phyloP scores from a whole-genome alignment of 345 rosid genomes.

The Brassica rapa region DNA sequence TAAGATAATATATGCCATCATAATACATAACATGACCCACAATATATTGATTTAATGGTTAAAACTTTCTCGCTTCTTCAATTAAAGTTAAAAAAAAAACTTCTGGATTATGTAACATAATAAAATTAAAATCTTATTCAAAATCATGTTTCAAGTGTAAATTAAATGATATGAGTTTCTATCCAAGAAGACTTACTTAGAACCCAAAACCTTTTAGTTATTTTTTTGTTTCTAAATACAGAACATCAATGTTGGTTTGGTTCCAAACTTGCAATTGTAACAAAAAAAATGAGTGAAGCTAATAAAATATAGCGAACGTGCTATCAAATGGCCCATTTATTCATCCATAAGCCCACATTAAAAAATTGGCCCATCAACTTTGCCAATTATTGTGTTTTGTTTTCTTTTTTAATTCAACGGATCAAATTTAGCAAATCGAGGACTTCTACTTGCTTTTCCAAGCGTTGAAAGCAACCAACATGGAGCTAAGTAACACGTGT shows the following conservation, averaged over 20 bases:
- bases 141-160: background rate
- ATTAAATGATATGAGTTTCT: background rate
- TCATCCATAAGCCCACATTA: background rate
- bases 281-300: background rate
- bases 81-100: too few relatives aligned
- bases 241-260: background rate
- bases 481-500: background rate
- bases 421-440: background rate
- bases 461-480: constrained; percentile 6
- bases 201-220: background rate
- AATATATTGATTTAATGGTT: background rate
- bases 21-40: background rate
- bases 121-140: background rate
- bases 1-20: background rate
- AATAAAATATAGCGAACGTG: background rate
- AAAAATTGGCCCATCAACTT: background rate
- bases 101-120: background rate
- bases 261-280: background rate
- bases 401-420: background rate
- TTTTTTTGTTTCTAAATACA: background rate
- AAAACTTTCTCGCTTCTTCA: background rate
- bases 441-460: background rate
- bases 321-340: background rate
- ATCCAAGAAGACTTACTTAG: background rate
- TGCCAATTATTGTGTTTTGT: background rate